Percentiles rank a stretch among this genome's conserved stretches.
Conservation (phyloP, 805 yeast species). For the Zygosaccharomyces bisporus region DNA sequence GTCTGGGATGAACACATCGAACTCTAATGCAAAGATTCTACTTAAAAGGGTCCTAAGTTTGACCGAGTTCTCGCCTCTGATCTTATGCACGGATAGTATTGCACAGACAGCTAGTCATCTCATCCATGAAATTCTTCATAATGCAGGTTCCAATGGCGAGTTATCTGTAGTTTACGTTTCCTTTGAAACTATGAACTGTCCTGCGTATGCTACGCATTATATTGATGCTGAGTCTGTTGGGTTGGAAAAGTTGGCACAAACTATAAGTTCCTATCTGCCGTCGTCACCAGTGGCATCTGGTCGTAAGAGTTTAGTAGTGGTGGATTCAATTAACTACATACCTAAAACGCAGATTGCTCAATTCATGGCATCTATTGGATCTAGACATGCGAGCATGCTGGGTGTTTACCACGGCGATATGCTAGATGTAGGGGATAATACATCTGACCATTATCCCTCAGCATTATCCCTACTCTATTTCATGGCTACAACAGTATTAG, state of each 20-base stretch:
- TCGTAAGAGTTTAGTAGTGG: slow-evolving; percentile 43
- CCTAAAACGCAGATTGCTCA: slow-evolving; percentile 43
- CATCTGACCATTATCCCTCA: slow-evolving; percentile 49
- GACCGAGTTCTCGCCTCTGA: slow-evolving; percentile 71
- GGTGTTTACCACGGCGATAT: slow-evolving; percentile 46
- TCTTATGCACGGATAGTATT: slow-evolving; percentile 65
- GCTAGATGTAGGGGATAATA: slow-evolving; percentile 34
- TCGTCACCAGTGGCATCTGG: slow-evolving; percentile 14
- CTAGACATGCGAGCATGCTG: slow-evolving; percentile 45
- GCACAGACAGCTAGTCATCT: slow-evolving; percentile 61
- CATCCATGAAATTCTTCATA: slow-evolving; percentile 53
- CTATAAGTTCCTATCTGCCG: slow-evolving; percentile 24
- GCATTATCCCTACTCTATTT: slow-evolving; percentile 52
- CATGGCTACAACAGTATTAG: slow-evolving; percentile 72
- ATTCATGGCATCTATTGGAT: slow-evolving; percentile 48
- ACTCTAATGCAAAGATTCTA: slow-evolving; percentile 49
- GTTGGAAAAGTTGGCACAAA: slow-evolving; percentile 18
- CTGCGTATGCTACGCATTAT: slow-evolving; percentile 47
- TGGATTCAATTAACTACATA: slow-evolving; percentile 69
- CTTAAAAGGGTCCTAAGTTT: slow-evolving; percentile 62
- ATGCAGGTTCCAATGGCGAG: slow-evolving; percentile 28
- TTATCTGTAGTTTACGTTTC: slow-evolving; percentile 53
- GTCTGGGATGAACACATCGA: slow-evolving; percentile 34
- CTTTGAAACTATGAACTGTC: slow-evolving; percentile 59
- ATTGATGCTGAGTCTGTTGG: slow-evolving; percentile 41